Percentiles rank a stretch among this genome's conserved stretches.
Conservation (phyloP, 768 basidiomycete genomes). For the Leccinum imitatum region DNA sequence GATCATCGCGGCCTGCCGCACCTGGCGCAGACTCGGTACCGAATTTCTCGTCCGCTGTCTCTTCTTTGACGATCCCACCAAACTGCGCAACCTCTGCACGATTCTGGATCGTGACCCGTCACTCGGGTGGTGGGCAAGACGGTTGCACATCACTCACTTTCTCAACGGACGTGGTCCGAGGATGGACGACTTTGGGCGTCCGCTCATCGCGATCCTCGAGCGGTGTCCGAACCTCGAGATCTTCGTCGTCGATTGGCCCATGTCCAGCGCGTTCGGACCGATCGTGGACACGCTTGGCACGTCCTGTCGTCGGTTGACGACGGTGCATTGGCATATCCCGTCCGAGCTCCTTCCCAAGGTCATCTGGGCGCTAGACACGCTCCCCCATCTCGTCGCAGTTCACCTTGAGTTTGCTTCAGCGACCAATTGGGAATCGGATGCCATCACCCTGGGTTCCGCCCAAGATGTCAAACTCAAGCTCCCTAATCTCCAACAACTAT, state of each 20-base stretch:
- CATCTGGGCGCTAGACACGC: constrained; percentile 68
- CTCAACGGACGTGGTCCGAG: constrained; percentile 40
- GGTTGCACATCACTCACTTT: constrained; percentile 68
- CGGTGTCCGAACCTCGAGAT: constrained; percentile 75
- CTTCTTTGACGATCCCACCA: constrained; percentile 61
- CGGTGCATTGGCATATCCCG: constrained; percentile 60
- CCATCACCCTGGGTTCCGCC: constrained; percentile 59
- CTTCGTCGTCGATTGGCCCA: constrained; percentile 66
- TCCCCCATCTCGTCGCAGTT: constrained; percentile 55
- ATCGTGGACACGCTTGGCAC: constrained; percentile 64
- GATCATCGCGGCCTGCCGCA: constrained; percentile 65
- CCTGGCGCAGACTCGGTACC: constrained; percentile 58
- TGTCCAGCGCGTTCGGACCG: constrained; percentile 57
- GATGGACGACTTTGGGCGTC: constrained; percentile 49
- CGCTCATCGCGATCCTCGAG: constrained; percentile 56
- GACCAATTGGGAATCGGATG: constrained; percentile 37
- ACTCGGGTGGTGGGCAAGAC: constrained; percentile 68
- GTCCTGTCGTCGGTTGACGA: constrained; percentile 52
- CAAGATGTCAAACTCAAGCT: constrained; percentile 53
- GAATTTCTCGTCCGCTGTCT: constrained; percentile 70
- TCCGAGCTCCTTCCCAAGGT: constrained; percentile 57
- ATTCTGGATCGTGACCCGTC: constrained; percentile 51
- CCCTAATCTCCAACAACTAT: constrained; percentile 59
- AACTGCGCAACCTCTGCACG: constrained; percentile 50
- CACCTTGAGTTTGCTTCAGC: constrained; percentile 49